Evolutionary conservation across 2,329 filamentous ascomycete species (phyloP).

Genomic region (Talaromyces sp.): DNA sequence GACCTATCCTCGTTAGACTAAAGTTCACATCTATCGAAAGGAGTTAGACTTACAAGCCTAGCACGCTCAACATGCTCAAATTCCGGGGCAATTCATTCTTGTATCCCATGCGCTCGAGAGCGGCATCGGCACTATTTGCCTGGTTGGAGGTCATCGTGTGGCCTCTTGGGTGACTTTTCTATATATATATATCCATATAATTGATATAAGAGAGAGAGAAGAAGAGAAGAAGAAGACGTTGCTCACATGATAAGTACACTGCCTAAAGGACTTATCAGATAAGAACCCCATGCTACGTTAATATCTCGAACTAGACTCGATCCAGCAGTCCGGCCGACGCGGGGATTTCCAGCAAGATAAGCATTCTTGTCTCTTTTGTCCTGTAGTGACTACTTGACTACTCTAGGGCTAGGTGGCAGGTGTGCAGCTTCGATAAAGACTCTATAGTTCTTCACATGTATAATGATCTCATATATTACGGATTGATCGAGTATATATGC

Average conservation of each 20-base stretch:
- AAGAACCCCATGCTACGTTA: too few relatives aligned
- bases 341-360: too few relatives aligned
- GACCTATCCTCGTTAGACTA: slow-evolving; percentile 39
- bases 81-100: slow-evolving; percentile 61
- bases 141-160: neutral
- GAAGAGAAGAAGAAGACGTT: neutral
- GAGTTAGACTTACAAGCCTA: slow-evolving; percentile 49
- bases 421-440: too few relatives aligned
- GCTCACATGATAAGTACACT: neutral
- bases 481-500: neutral
- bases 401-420: too few relatives aligned
- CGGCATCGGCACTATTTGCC: slow-evolving; percentile 48
- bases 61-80: slow-evolving; percentile 63
- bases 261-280: too few relatives aligned
- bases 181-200: neutral
- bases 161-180: neutral
- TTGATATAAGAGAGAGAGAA: neutral
- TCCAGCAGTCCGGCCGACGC: too few relatives aligned
- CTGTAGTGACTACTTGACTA: too few relatives aligned
- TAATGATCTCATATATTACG: neutral
- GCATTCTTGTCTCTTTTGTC: too few relatives aligned
- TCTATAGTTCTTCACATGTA: neutral
- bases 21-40: neutral
- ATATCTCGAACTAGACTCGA: too few relatives aligned
- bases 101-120: slow-evolving; percentile 63